Evolutionary conservation across 805 yeast genomes (phyloP), one percentile per base, ranked within the genome.

Genomic region (Candida bentonensis): DNA sequence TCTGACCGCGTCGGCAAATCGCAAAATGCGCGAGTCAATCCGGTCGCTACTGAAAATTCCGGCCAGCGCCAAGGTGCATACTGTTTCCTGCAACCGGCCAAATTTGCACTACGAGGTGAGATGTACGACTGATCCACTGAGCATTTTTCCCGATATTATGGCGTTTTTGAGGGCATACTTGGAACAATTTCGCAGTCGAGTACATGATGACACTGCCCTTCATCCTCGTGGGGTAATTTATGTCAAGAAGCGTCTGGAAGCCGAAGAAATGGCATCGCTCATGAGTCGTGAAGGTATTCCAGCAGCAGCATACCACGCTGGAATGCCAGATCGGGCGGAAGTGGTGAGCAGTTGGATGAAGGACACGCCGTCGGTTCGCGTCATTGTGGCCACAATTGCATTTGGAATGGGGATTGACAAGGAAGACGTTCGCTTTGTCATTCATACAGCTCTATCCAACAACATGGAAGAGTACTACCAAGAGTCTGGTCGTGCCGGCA

Each of bases 401-500:
- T 92, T 92, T 69, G 98, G 98, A 22, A 92, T 92, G 98, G 98
- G 98, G 41, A 89, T 92, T 46, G 98, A 92, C 63, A 92, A 92
- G 60, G 83, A 96, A 0, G 94, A 92, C 62, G 98, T 92, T 11
- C 68, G 98, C 41, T 88, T 72, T 65, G 97, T 92, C 2, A 77
- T 85, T 36, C 98, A 92, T 63, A 70, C 81, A 50, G 83, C 92
- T 3, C 64, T 92, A 22, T 96, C 98, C 0, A 67, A 96, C 54
- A 84, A 86, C 44, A 67, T 92, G 50, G 98, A 92, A 63, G 97
- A 96, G 0, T 92, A 92, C 60, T 92, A 92, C 56, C 98, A 92
- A 62, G 98, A 92, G 60, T 88, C 97, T 1, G 98, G 98, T 4
- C 77, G 98, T 62, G 98, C 97, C 3, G 98, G 98, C 3, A 75